phyloP scores from a whole-genome alignment of 1,284 basidiomycete genomes.

The Chondrostereum purpureum region DNA sequence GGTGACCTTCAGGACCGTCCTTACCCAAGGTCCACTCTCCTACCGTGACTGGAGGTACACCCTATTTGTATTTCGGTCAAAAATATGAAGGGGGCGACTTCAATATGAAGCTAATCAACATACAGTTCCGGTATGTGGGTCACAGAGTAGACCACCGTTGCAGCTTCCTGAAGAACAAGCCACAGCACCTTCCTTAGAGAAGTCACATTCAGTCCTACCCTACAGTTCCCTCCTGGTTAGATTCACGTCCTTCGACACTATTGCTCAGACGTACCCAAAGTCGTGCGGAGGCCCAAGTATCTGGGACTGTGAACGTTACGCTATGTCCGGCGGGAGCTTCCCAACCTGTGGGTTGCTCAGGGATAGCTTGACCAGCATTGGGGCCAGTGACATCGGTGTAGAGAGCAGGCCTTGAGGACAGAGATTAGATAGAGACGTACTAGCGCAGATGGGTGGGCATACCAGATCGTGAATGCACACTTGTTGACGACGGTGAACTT shows the following conservation, averaged over 20 bases:
- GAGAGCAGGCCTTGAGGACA: background rate
- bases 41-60: conserved; percentile 50
- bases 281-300: conserved; percentile 42
- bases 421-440: background rate
- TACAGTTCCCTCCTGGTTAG: conserved; percentile 10
- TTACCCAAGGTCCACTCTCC: conserved; percentile 55
- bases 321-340: conserved; percentile 27
- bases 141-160: conserved; percentile 47
- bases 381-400: background rate
- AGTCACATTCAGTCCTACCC: conserved; percentile 42
- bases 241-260: conserved; percentile 14
- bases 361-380: background rate
- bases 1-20: conserved; percentile 18
- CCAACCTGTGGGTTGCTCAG: conserved; percentile 27
- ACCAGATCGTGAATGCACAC: conserved; percentile 42
- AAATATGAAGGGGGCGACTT: background rate
- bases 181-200: conserved; percentile 35
- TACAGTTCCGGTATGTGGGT: conserved; percentile 35
- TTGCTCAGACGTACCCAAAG: conserved; percentile 30
- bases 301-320: conserved; percentile 35
- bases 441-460: conserved; percentile 5
- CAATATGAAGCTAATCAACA: conserved; percentile 9
- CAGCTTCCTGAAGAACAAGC: conserved; percentile 48
- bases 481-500: conserved; percentile 28
- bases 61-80: conserved; percentile 12